Evolutionary conservation across 495 filamentous ascomycete genomes (phyloP), one percentile per base, ranked within the genome.

Genomic region (Aspergillus cavernicola): DNA sequence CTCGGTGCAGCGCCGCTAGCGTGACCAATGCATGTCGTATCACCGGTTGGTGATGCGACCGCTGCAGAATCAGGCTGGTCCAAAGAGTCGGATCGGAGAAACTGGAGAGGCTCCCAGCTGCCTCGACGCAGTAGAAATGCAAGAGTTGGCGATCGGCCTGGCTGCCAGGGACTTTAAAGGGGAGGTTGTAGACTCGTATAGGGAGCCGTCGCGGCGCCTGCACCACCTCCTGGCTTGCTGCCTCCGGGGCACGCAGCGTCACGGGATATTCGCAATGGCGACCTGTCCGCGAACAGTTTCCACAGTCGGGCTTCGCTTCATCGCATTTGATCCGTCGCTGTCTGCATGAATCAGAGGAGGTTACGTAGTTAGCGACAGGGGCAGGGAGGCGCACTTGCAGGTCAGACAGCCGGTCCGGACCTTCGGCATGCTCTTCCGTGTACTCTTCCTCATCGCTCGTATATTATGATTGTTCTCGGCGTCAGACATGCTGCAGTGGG

Each of bases 241-340:
- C 10, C 15, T 15, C 15, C 18, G 35, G 35, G 3, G 11, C 4
- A 5, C 11, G 32, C 32, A 35, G 32, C 13, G 6, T 4, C 37
- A 19, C 11, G 8, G 41, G 16, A 48, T 74, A 77, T 7, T 71
- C 66, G 47, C 75, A 77, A 2, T 35, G 57, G 13, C 71, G 57
- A 10, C 67, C 67, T 0, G 70, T 64, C 9, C 53, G 63, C 1
- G 58, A n/a, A 52, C 73, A 78, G 41, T 65, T 64, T 3, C 42
- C 50, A 41, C 75, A 78, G 13, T 36, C 38, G 0, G 75, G 73
- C 48, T 63, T 66, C 15, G 57, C 44, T 50, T 78, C 73, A 39
- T 75, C 72, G 59, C 75, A 78, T 59, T 78, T 75, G 13, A 76
- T 51, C 4, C 67, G 64, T 15, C 73, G 65, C 10, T 63, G 61